Base-by-base conservation (phyloP, 441 rosid genomes). In the Arabidopsis hybrid region DNA sequence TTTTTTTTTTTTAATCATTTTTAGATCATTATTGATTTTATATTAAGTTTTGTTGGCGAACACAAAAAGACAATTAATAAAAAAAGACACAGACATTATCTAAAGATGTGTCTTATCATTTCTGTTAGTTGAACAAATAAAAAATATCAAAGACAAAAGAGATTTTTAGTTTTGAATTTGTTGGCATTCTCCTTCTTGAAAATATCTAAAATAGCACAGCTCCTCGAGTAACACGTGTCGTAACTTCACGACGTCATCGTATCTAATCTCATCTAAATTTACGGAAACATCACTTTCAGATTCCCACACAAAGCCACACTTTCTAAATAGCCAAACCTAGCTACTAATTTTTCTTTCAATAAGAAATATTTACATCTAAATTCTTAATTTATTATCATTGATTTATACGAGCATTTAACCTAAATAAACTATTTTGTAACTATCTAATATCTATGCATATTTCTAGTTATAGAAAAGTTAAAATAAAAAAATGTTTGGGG, bases 221-320 rank as follows among this genome's bases (percentile, higher is more conserved):
- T 80, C 73, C 74, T 68, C 42, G 7, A n/a, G 7, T 50, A 67
- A 73, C 84, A 83, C 81, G 81, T 83, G 77, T 68, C 63, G 8
- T 31, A 3, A 2, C 0, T 4, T 32, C 31, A 29, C 55, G 6
- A 0, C 9, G 13, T 31, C 59, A 10, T 26, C 17, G n/a, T 35
- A 52, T 5, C 4, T 46, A n/a, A 13, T 43, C 47, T 13, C 5
- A 43, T 45, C 8, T 45, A 43, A 43, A 13, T 16, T 13, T 43
- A 13, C 2, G 17, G 7, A 43, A 43, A 72, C 53, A 51, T 67
- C 70, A 53, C 73, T 52, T n/a, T n/a, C n/a, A n/a, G n/a, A n/a
- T n/a, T n/a, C n/a, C n/a, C n/a, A n/a, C n/a, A n/a, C n/a, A n/a
- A n/a, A n/a, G 26, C 26, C 26, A 21, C 72, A 53, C 77, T 61